phyloP scores from a whole-genome alignment of 208 protist species.

The Wallacemonas rigidus region DNA sequence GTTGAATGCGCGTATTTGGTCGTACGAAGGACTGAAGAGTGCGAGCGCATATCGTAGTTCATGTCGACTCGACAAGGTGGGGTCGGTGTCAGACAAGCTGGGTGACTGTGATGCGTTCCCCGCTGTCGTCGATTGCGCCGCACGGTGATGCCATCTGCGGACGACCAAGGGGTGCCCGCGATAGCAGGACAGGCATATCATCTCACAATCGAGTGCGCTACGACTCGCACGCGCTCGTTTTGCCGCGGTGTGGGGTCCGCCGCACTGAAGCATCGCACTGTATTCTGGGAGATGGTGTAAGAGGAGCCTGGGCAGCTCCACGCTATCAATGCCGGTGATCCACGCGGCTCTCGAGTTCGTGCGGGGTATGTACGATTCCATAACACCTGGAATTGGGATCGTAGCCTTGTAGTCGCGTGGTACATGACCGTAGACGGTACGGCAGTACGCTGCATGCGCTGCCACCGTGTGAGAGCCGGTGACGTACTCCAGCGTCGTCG shows the following conservation, averaged over 20 bases:
- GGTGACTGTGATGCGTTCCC: too few species aligned
- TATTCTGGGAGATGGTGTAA: not conserved
- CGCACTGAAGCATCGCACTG: not conserved
- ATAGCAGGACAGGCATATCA: too few species aligned
- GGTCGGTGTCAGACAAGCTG: too few species aligned
- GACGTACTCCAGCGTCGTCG: not conserved
- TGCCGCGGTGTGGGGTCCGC: too few species aligned
- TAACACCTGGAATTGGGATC: not conserved
- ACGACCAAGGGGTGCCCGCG: too few species aligned
- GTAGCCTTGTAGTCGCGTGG: not conserved
- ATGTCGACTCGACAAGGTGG: too few species aligned
- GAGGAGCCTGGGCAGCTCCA: not conserved
- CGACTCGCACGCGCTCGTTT: not conserved
- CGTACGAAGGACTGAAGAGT: too few species aligned
- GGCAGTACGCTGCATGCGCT: not conserved
- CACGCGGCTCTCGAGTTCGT: not conserved
- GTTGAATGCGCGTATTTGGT: too few species aligned
- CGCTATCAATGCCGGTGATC: not conserved
- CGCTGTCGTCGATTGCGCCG: too few species aligned
- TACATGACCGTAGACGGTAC: not conserved
- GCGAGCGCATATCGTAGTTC: too few species aligned
- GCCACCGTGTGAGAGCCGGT: not conserved
- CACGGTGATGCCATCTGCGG: too few species aligned
- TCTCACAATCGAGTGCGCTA: not conserved
- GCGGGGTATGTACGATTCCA: not conserved